These are phyloP conservation scores for Sphaerulina musiva DNA, from an alignment of 2,329 filamentous ascomycete species.

Conservation along the genomic window DNA sequence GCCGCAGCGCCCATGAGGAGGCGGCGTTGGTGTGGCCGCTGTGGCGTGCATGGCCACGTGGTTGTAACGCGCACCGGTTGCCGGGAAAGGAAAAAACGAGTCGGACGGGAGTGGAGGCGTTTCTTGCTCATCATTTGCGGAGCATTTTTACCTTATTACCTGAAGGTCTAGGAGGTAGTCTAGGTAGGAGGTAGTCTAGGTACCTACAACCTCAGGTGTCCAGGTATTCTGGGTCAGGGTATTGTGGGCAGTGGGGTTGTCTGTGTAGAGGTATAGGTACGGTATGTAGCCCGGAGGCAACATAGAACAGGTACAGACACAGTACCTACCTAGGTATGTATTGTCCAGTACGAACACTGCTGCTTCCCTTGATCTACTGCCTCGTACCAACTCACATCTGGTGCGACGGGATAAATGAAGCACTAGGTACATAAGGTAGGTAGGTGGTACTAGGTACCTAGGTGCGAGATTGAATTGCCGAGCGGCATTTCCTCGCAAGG, in stretches of 20 bases:
- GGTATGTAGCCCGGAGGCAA: not conserved
- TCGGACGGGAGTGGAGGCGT: slow-evolving; percentile 1
- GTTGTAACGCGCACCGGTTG: not conserved
- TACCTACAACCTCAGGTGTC: too few relatives aligned
- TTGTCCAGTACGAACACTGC: too few relatives aligned
- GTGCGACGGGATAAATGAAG: too few relatives aligned
- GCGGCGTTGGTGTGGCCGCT: not conserved
- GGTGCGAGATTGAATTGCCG: not conserved
- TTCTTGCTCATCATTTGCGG: not conserved
- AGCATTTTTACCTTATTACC: not conserved
- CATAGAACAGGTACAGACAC: too few relatives aligned
- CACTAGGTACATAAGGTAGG: not conserved
- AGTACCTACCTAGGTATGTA: too few relatives aligned
- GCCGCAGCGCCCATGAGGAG: not conserved
- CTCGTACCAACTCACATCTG: too few relatives aligned
- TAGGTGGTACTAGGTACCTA: not conserved
- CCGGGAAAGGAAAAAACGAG: not conserved
- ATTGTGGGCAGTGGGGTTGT: too few relatives aligned
- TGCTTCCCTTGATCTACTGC: too few relatives aligned
- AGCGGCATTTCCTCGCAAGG: not conserved
- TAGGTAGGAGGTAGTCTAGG: not conserved
- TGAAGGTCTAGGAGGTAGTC: not conserved
- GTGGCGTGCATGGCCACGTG: slow-evolving; percentile 8
- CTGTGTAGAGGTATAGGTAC: not conserved
- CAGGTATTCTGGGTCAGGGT: too few relatives aligned